phyloP scores from a whole-genome alignment of 176 grass and related monocot species.

The Eleusine indica region DNA sequence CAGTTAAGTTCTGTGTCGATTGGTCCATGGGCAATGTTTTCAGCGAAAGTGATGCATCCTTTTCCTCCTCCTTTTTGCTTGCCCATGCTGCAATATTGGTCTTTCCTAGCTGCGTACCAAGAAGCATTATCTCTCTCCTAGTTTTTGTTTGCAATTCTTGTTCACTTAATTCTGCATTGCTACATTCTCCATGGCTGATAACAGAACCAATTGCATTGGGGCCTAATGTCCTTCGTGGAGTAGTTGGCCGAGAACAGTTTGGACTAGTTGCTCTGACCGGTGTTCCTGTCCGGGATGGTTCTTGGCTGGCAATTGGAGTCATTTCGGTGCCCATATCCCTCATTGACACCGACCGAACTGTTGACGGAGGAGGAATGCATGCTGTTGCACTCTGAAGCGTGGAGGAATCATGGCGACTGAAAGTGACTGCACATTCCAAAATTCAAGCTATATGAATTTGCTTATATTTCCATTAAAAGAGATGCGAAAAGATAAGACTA shows the following conservation, averaged over 20 bases:
- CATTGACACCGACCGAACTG: conserved; percentile 88
- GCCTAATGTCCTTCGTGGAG: conserved; percentile 57
- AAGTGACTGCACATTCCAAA: conserved; percentile 61
- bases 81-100: conserved; percentile 93
- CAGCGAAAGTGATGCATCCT: conserved; percentile 61
- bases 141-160: conserved; percentile 76
- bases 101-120: conserved; percentile 91
- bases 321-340: conserved; percentile 99
- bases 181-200: conserved; percentile 51
- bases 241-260: conserved; percentile 69
- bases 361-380: conserved; percentile 68
- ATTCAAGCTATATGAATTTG: conserved; percentile 4
- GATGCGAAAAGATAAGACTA: not conserved
- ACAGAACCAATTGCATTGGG: conserved; percentile 34
- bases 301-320: conserved; percentile 96
- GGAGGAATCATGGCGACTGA: conserved; percentile 70
- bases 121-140: conserved; percentile 91
- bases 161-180: conserved; percentile 62
- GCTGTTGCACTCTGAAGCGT: conserved; percentile 59
- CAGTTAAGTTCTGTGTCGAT: conserved; percentile 52
- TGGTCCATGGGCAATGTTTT: conserved; percentile 55
- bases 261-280: conserved; percentile 81
- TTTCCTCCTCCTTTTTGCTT: conserved; percentile 91
- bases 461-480: not conserved
- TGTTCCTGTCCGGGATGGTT: conserved; percentile 90